These are phyloP conservation scores for Fusarium sp. DNA, from an alignment of 2,329 filamentous ascomycete genomes.

Conservation along the genomic window DNA sequence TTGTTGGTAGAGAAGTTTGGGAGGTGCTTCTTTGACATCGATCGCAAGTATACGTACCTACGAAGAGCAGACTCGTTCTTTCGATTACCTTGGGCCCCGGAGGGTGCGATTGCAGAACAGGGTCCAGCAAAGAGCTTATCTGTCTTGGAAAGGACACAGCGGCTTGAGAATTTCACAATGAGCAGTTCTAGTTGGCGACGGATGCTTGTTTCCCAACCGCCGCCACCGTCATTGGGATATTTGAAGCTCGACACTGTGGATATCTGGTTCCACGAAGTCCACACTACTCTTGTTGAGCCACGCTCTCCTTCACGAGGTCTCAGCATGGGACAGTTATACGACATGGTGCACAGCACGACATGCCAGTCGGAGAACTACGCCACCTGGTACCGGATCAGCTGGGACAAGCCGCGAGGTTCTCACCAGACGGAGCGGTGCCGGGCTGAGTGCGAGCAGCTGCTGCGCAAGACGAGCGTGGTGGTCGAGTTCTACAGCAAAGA, in stretches of 20 bases:
- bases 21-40: constrained; percentile 34
- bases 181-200: constrained; percentile 41
- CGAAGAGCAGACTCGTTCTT: constrained; percentile 39
- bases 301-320: constrained; percentile 11
- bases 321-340: constrained; percentile 40
- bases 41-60: constrained; percentile 15
- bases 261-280: constrained; percentile 25
- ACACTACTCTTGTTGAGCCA: constrained; percentile 6
- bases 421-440: constrained; percentile 12
- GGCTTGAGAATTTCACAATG: constrained; percentile 27
- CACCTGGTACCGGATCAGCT: constrained; percentile 24
- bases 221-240: constrained; percentile 39
- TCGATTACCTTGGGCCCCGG: constrained; percentile 36
- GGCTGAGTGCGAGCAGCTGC: constrained; percentile 8
- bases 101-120: constrained; percentile 1
- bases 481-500: constrained; percentile 26
- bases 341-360: constrained; percentile 23
- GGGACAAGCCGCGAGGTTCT: constrained; percentile 5
- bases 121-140: constrained; percentile 14
- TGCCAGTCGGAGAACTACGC: constrained; percentile 15
- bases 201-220: constrained; percentile 45
- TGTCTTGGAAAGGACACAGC: constrained; percentile 14
- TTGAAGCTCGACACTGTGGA: constrained; percentile 19
- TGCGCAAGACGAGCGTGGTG: constrained; percentile 17
- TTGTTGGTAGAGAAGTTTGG: constrained; percentile 39